Evolutionary conservation across 192 early-diverging fungal genomes (phyloP).

Genomic region (Umbelopsis vinacea): DNA sequence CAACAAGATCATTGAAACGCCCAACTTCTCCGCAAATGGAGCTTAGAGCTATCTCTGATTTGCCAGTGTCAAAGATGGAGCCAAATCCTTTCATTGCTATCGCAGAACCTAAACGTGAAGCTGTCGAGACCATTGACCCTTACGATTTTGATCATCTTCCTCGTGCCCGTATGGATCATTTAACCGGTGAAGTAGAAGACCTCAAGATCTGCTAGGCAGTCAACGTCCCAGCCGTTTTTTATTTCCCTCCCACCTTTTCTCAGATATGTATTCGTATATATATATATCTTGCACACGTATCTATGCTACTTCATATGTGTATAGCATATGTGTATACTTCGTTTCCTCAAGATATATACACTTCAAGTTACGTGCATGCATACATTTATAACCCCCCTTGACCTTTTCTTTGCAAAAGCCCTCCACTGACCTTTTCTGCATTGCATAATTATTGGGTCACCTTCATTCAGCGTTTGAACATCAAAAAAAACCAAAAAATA

Average conservation of each 20-base stretch:
- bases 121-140: constrained; percentile 2
- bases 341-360: background rate
- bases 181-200: constrained; percentile 18
- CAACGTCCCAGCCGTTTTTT: background rate
- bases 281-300: background rate
- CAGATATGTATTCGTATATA: background rate
- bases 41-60: constrained; percentile 8
- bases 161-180: constrained; percentile 16
- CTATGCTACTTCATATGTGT: background rate
- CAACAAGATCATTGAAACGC: background rate
- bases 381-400: constrained; percentile 12
- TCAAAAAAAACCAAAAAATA: background rate
- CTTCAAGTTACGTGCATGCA: background rate
- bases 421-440: background rate
- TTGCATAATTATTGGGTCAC: background rate
- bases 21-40: constrained; percentile 13
- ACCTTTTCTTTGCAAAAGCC: background rate
- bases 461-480: constrained; percentile 1
- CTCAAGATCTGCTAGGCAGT: constrained; percentile 1
- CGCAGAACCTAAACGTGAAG: constrained; percentile 12
- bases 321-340: background rate
- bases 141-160: constrained; percentile 15
- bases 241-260: background rate
- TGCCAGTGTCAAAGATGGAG: constrained; percentile 7
- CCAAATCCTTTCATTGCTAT: constrained; percentile 14